Base-by-base conservation (phyloP, 495 filamentous ascomycete species). In the Aspergillus nanangensis region DNA sequence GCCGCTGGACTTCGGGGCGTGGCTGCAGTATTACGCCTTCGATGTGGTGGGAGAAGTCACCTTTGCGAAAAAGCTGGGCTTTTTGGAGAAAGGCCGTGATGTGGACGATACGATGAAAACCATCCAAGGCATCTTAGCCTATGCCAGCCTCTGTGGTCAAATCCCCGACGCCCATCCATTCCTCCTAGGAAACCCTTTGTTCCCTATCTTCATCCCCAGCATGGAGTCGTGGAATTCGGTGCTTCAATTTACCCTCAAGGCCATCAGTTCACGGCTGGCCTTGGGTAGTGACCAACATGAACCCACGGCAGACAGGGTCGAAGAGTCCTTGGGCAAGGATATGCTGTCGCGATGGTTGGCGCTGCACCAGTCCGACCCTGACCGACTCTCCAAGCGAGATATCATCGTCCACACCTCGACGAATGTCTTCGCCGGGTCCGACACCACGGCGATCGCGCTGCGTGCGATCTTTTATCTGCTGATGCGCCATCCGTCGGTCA, bases 401-500 rank as follows among this genome's bases (percentile, higher is more conserved):
- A 34, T 67, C 10, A 57, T 68, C 18, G 57, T 62, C 2, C 58
- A 65, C 41, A 46, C 60, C 17, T 56, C 53, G 3, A 44, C 53
- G 2, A 67, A 67, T 42, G 60, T 66, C 7, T 62, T 66, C 23
- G 69, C 66, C 7, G 78, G 77, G 4, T 65, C 68, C 15, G 79
- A 82, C 49, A 81, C 79, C 3, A 77, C 74, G 0, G 83, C 79
- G 25, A 82, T 83, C 41, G 74, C 74, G 3, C 65, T 87, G 0
- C 64, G 74, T 0, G 67, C 77, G 4, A 70, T 84, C 0, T 78
- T 88, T 40, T 85, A 86, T 53, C 78, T 74, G 51, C 62, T 86
- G 8, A 59, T 82, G 15, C 74, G 73, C 19, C 74, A 74, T 48
- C 78, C 74, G 0, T n/a, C 19, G 0, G 66, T 59, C 19, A 66